phyloP scores from a whole-genome alignment of 129 eudicot species.

The Artemisia tridentata region DNA sequence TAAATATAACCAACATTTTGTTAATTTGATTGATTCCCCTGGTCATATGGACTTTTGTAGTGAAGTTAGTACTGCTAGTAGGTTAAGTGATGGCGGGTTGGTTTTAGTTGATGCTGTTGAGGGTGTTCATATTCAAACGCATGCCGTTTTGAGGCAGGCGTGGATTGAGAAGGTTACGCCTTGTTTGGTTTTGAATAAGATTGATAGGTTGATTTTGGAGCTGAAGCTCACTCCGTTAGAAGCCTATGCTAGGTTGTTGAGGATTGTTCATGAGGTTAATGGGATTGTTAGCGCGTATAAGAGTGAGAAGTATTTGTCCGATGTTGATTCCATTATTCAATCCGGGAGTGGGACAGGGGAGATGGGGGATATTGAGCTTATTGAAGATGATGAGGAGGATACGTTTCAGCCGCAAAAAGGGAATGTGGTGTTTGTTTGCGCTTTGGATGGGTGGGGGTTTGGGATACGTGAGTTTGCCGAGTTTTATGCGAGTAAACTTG shows the following conservation, averaged over 20 bases:
- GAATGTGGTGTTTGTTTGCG: constrained; percentile 90
- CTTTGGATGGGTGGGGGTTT: constrained; percentile 98
- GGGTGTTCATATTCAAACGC: constrained; percentile 97
- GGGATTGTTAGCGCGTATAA: constrained; percentile 77
- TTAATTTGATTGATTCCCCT: constrained; percentile 90
- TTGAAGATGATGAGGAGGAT: constrained; percentile 93
- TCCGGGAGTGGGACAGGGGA: constrained; percentile 46
- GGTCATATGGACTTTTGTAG: constrained; percentile 99
- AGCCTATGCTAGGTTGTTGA: constrained; percentile 62
- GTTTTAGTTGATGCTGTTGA: constrained; percentile 97
- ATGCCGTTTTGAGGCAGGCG: constrained; percentile 91
- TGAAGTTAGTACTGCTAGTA: constrained; percentile 93
- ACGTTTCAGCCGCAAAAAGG: constrained; percentile 96
- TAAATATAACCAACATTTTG: constrained; percentile 39
- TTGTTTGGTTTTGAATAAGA: constrained; percentile 88
- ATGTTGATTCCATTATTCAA: constrained; percentile 85
- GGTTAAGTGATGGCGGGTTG: constrained; percentile 92
- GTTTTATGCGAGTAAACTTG: constrained; percentile 73
- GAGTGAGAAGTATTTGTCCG: constrained; percentile 88
- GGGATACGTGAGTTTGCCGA: constrained; percentile 69
- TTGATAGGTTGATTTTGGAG: constrained; percentile 85
- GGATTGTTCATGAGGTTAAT: constrained; percentile 94
- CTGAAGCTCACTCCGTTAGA: constrained; percentile 85
- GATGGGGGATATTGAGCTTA: constrained; percentile 50
- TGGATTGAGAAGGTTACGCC: constrained; percentile 94